Evolutionary conservation across 306 rosid genomes (phyloP), one percentile per base, ranked within the genome.

Genomic region (Vachellia pachyceras): DNA sequence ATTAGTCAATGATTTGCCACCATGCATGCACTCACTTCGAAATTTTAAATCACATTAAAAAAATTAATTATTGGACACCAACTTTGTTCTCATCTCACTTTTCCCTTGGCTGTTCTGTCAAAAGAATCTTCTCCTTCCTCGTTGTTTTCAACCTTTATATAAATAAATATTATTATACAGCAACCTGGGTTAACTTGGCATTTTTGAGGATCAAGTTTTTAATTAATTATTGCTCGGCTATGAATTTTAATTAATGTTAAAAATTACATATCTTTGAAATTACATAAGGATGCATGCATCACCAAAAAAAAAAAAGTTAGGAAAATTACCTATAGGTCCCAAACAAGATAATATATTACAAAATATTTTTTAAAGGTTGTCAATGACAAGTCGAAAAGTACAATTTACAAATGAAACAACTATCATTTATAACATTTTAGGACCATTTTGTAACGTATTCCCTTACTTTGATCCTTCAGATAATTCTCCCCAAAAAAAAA

Each of bases 1-100:
- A 58, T 50, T 11, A 52, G 79, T 69, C 78, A 84, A 84, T 80
- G 81, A 64, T 80, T 29, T 70, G 82, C 45, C 87, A 61, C 79
- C 82, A 84, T 70, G 84, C 79, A 80, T 76, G 79, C 81, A 70
- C 82, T 75, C 45, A 61, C 70, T 50, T 80, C 49, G 10, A 33
- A 69, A 60, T 5, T 37, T 20, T 18, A 46, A 40, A 39, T 23
- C 23, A 50, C 15, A 29, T 57, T 3, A 8, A 46, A 17, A 76
- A 42, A 41, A n/a, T 9, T 57, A 55, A 67, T 33, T 67, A 73
- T 35, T 79, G 50, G 67, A 74, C 36, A 20, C 40, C 73, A 36
- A 55, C 20, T 61, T 79, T 55, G 77, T 54, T 73, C 70, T 17
- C 44, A 35, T 84, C 42, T 29, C 39, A 18, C 50, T 50, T 47